phyloP scores from a whole-genome alignment of 1,284 basidiomycete species.

The Trichosporon ovoides region DNA sequence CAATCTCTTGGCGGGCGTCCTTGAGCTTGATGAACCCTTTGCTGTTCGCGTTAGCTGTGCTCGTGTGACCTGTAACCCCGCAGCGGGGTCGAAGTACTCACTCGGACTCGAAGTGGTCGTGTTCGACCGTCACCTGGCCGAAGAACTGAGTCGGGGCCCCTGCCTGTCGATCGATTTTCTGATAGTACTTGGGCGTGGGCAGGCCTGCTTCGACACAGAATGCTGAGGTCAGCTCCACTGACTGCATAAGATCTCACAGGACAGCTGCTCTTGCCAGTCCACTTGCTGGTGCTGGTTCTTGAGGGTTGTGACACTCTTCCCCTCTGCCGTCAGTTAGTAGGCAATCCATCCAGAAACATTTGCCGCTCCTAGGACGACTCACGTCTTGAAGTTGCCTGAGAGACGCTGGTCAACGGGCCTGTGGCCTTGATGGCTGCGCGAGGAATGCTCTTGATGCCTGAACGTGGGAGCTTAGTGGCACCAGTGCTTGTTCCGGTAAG shows the following conservation, averaged over 20 bases:
- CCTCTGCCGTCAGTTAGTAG: too few relatives aligned
- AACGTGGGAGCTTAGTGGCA: too few relatives aligned
- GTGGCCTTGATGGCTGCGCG: too few relatives aligned
- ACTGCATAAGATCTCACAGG: slow-evolving; percentile 2
- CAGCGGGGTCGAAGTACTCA: slow-evolving; percentile 3
- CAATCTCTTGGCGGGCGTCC: slow-evolving; percentile 22
- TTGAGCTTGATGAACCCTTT: slow-evolving; percentile 8
- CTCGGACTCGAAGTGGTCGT: slow-evolving; percentile 15
- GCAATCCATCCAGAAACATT: too few relatives aligned
- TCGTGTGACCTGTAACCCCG: neutral
- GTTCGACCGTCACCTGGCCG: slow-evolving; percentile 17
- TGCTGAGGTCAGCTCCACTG: slow-evolving; percentile 7
- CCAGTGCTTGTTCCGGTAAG: too few relatives aligned
- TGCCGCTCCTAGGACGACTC: too few relatives aligned
- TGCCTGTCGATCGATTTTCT: slow-evolving; percentile 6
- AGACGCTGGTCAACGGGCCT: too few relatives aligned
- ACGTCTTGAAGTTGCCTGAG: too few relatives aligned
- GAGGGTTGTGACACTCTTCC: too few relatives aligned
- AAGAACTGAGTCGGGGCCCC: slow-evolving; percentile 12
- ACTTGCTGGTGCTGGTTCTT: neutral
- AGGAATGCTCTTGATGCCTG: too few relatives aligned
- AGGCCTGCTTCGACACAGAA: slow-evolving; percentile 19
- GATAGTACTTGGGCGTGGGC: slow-evolving; percentile 10
- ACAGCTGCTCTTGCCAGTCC: slow-evolving; percentile 20
- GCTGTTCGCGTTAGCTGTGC: neutral